phyloP scores from a whole-genome alignment of 129 eudicot genomes.

The Tagetes erecta region DNA sequence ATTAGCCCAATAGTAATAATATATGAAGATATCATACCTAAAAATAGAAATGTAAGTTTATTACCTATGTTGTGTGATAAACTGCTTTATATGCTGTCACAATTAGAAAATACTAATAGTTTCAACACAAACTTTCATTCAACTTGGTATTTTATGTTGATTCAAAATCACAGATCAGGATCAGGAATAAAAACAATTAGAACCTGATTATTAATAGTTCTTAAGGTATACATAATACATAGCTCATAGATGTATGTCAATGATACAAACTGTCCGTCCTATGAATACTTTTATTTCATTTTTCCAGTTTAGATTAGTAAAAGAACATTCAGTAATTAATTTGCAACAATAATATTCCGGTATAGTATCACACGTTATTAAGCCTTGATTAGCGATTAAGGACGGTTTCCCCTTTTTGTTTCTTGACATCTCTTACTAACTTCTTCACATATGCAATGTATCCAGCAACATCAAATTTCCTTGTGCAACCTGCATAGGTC shows the following conservation, averaged over 20 bases:
- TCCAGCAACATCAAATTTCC: constrained; percentile 86
- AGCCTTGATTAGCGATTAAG: constrained; percentile 41
- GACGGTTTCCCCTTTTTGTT: constrained; percentile 57
- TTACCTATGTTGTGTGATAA: too few relatives aligned
- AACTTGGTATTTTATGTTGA: background rate
- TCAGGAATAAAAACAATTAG: background rate
- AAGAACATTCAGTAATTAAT: background rate
- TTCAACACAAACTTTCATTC: background rate
- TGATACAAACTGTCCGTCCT: background rate
- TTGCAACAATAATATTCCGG: background rate
- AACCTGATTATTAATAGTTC: background rate
- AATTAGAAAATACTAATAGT: too few relatives aligned
- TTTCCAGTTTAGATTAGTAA: constrained; percentile 3
- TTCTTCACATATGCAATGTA: constrained; percentile 74
- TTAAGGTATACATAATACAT: background rate
- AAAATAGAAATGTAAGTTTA: too few relatives aligned
- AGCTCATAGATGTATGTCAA: background rate
- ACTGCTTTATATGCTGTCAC: too few relatives aligned
- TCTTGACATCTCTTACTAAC: constrained; percentile 69
- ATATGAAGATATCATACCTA: too few relatives aligned
- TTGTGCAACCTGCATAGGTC: constrained; percentile 94
- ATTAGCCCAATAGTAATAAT: too few relatives aligned
- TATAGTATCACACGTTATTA: constrained; percentile 29
- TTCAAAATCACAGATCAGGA: background rate
- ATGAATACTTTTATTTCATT: background rate